Evolutionary conservation across 768 basidiomycete genomes (phyloP).

Genomic region (Podaxis sp.): DNA sequence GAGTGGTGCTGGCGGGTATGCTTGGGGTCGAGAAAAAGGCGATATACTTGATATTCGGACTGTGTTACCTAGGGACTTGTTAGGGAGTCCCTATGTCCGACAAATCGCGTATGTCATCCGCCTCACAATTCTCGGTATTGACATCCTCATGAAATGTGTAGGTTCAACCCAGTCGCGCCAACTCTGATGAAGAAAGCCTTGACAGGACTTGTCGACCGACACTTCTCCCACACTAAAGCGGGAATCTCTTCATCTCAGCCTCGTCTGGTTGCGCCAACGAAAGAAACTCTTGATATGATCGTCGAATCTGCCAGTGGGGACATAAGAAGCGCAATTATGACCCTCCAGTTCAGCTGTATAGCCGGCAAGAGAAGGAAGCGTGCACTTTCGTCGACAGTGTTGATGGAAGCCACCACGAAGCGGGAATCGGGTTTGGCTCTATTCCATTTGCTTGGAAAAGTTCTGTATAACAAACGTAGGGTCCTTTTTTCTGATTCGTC

Average conservation of each 20-base stretch:
- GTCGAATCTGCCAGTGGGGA: constrained; percentile 85
- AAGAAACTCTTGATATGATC: constrained; percentile 69
- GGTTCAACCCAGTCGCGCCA: constrained; percentile 89
- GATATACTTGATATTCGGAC: constrained; percentile 57
- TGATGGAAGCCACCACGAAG: too few species aligned
- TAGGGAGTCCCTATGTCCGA: constrained; percentile 72
- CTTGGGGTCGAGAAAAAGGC: constrained; percentile 40
- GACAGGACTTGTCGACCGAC: constrained; percentile 45
- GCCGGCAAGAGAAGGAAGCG: constrained; percentile 35
- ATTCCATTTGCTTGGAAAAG: too few species aligned
- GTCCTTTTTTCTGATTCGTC: constrained; percentile 17
- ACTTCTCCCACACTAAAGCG: constrained; percentile 32
- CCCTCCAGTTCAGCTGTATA: constrained; percentile 80
- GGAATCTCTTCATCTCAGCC: constrained; percentile 15
- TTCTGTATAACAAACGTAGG: constrained; percentile 83
- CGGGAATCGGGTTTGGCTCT: too few species aligned
- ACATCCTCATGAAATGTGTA: constrained; percentile 23
- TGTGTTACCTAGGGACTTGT: constrained; percentile 64
- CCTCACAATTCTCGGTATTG: neutral
- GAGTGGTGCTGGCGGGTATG: constrained; percentile 15
- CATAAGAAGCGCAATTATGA: constrained; percentile 90
- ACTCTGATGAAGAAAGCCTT: constrained; percentile 83
- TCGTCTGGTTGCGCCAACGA: constrained; percentile 37
- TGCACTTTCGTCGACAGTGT: neutral
- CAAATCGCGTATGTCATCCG: constrained; percentile 60